These are phyloP conservation scores for Penicillium polonicum DNA, from an alignment of 2,329 filamentous ascomycete genomes.

Conservation along the genomic window DNA sequence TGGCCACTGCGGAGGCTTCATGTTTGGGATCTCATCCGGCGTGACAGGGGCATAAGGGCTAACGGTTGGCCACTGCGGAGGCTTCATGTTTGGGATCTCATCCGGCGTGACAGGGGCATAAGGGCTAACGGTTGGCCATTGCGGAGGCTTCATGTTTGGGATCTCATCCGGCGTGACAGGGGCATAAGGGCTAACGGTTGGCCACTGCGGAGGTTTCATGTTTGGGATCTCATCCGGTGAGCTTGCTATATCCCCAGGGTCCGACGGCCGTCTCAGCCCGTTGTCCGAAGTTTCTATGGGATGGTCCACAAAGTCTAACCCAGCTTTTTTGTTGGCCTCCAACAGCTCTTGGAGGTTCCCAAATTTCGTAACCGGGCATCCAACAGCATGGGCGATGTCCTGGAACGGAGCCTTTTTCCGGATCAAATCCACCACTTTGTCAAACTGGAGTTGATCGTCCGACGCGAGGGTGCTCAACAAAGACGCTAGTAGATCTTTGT, in stretches of 20 bases:
- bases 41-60: conserved; percentile 27
- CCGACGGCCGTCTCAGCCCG: conserved; percentile 9
- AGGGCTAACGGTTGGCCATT: background rate
- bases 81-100: too few species aligned
- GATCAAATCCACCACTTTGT: conserved; percentile 30
- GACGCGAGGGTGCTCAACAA: conserved; percentile 32
- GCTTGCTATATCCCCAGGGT: conserved; percentile 5
- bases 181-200: conserved; percentile 17
- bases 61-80: too few species aligned
- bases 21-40: conserved; percentile 15
- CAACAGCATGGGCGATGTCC: conserved; percentile 29
- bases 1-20: too few species aligned
- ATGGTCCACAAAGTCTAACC: conserved; percentile 12
- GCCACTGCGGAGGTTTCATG: too few species aligned
- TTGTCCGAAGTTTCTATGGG: background rate
- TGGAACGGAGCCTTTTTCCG: conserved; percentile 27
- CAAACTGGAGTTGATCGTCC: conserved; percentile 23
- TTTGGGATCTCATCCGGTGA: conserved; percentile 10
- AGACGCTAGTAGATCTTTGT: conserved; percentile 33
- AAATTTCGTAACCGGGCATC: conserved; percentile 17
- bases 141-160: too few species aligned
- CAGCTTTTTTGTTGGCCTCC: conserved; percentile 2
- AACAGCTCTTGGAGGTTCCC: conserved; percentile 15
- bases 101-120: conserved; percentile 32
- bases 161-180: conserved; percentile 28